phyloP scores from a whole-genome alignment of 306 rosid genomes.

The Senna siamea region DNA sequence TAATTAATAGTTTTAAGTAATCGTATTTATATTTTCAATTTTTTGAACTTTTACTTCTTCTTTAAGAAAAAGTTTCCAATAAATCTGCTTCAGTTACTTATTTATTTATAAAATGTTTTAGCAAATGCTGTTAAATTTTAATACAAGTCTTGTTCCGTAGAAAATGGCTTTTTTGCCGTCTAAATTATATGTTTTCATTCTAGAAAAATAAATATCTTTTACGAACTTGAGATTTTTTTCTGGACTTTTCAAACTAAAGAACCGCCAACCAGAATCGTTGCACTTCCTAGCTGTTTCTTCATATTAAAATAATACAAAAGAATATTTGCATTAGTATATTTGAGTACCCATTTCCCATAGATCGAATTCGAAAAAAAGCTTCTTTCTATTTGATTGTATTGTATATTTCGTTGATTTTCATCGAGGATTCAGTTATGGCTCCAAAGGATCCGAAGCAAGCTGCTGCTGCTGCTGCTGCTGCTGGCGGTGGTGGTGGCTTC shows the following conservation, averaged over 20 bases:
- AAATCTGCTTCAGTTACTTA: too few relatives aligned
- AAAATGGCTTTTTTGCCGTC: too few relatives aligned
- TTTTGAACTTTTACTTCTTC: too few relatives aligned
- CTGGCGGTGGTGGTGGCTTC: conserved; percentile 53
- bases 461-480: conserved; percentile 30
- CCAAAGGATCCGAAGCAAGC: conserved; percentile 68
- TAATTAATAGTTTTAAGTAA: too few relatives aligned
- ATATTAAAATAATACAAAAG: conserved; percentile 1
- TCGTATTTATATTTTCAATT: too few relatives aligned
- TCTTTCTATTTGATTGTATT: conserved; percentile 30
- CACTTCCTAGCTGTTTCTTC: conserved; percentile 50
- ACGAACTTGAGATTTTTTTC: conserved; percentile 11
- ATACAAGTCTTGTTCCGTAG: too few relatives aligned
- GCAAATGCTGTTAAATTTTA: too few relatives aligned
- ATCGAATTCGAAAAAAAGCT: conserved; percentile 27
- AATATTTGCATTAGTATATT: not conserved
- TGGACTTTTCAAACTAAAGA: conserved; percentile 59
- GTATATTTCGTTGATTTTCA: conserved; percentile 30
- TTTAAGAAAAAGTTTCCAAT: too few relatives aligned
- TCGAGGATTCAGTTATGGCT: conserved; percentile 51
- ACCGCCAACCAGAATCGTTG: conserved; percentile 59
- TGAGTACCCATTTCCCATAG: conserved; percentile 34
- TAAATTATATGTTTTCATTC: too few relatives aligned
- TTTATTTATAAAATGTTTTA: too few relatives aligned
- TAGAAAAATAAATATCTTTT: not conserved